Evolutionary conservation across 306 rosid genomes (phyloP).

Genomic region (Prunus kanzakura): DNA sequence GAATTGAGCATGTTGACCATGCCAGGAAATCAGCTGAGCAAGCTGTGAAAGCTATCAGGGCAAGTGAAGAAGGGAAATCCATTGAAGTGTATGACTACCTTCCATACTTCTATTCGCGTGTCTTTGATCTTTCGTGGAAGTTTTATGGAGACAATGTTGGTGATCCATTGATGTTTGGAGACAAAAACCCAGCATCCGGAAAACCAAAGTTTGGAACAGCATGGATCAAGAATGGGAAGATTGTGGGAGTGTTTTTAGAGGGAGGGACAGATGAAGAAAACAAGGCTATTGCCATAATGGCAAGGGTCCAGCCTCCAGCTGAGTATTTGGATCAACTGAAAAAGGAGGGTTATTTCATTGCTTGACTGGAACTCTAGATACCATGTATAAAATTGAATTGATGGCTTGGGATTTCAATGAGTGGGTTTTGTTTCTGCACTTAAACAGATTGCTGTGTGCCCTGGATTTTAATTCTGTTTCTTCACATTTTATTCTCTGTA

Average conservation of each 20-base stretch:
- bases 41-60: constrained; percentile 37
- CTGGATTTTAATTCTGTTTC: neutral
- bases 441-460: neutral
- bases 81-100: constrained; percentile 33
- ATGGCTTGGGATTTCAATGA: neutral
- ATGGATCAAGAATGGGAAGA: constrained; percentile 36
- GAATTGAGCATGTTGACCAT: constrained; percentile 49
- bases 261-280: constrained; percentile 46
- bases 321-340: constrained; percentile 13
- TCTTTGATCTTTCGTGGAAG: constrained; percentile 41
- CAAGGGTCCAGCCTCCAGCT: constrained; percentile 29
- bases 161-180: constrained; percentile 32
- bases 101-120: constrained; percentile 38
- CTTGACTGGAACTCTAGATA: neutral
- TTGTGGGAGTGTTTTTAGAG: constrained; percentile 44
- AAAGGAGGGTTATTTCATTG: constrained; percentile 32
- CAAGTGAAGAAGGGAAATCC: constrained; percentile 9
- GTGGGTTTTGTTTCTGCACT: neutral
- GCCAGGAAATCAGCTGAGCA: constrained; percentile 47
- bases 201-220: constrained; percentile 43
- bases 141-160: constrained; percentile 49
- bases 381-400: neutral
- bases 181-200: constrained; percentile 3
- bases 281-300: constrained; percentile 32
- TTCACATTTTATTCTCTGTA: neutral